phyloP scores from a whole-genome alignment of 1,139 yeast species.

The Kodamaea ohmeri region DNA sequence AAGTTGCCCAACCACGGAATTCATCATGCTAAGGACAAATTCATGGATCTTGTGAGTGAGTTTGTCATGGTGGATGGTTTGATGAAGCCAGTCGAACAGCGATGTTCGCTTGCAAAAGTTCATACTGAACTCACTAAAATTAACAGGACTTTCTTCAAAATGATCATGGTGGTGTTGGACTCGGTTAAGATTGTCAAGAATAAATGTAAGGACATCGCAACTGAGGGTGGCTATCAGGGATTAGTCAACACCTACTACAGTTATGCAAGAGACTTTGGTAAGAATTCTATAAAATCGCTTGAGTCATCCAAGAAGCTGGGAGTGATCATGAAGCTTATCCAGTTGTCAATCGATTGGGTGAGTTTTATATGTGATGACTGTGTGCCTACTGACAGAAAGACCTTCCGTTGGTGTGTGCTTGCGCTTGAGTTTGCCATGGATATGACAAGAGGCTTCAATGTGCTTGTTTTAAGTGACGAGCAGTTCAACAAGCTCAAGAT shows the following conservation, averaged over 20 bases:
- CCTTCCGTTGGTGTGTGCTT: slow-evolving; percentile 93
- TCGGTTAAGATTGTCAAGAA: slow-evolving; percentile 57
- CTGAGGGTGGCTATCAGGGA: slow-evolving; percentile 63
- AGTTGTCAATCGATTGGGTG: slow-evolving; percentile 85
- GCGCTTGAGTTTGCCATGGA: slow-evolving; percentile 97
- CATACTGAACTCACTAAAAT: slow-evolving; percentile 71
- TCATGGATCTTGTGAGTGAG: slow-evolving; percentile 54
- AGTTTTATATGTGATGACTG: slow-evolving; percentile 93
- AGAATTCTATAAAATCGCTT: slow-evolving; percentile 62
- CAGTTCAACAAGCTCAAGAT: slow-evolving; percentile 71
- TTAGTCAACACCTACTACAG: slow-evolving; percentile 73
- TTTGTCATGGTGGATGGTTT: slow-evolving; percentile 44
- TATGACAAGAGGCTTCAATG: slow-evolving; percentile 87
- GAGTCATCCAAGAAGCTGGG: slow-evolving; percentile 67
- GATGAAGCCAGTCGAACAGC: slow-evolving; percentile 48
- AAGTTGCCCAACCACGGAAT: slow-evolving; percentile 39
- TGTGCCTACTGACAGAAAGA: slow-evolving; percentile 83
- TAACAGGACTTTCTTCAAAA: slow-evolving; percentile 64
- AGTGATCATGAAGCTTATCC: slow-evolving; percentile 70
- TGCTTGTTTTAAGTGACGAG: slow-evolving; percentile 72
- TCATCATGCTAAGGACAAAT: slow-evolving; percentile 38
- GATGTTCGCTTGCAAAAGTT: slow-evolving; percentile 72
- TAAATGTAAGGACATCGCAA: slow-evolving; percentile 35
- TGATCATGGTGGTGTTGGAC: slow-evolving; percentile 66
- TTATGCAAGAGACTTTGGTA: slow-evolving; percentile 82